Percentiles rank a stretch among this genome's conserved stretches.
Evolutionary conservation across 2,329 filamentous ascomycete genomes (phyloP).

Genomic region (Pyrenophora graminea): DNA sequence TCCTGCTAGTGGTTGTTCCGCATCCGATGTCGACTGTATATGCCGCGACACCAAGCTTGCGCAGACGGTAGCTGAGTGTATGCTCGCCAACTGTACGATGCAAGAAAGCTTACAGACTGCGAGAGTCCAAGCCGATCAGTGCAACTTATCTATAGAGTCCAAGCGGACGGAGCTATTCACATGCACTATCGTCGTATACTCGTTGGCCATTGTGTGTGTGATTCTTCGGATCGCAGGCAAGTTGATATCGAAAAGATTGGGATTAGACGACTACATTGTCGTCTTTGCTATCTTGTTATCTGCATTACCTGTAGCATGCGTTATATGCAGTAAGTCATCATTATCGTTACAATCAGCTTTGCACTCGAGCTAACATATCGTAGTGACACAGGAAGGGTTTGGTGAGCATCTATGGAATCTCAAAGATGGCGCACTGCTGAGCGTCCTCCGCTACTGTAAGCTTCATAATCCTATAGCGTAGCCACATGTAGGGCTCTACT

Average conservation of each 20-base stretch:
- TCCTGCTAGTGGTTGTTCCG: slow-evolving; percentile 17
- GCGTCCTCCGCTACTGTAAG: slow-evolving; percentile 19
- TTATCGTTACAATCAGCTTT: neutral
- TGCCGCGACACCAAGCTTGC: slow-evolving; percentile 16
- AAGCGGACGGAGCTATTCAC: slow-evolving; percentile 5
- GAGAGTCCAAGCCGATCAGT: slow-evolving; percentile 28
- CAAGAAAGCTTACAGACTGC: slow-evolving; percentile 22
- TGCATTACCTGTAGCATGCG: slow-evolving; percentile 23
- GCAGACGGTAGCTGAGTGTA: slow-evolving; percentile 13
- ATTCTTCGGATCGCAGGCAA: slow-evolving; percentile 19
- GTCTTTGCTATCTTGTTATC: slow-evolving; percentile 21
- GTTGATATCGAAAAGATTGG: slow-evolving; percentile 18
- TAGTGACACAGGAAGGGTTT: slow-evolving; percentile 31
- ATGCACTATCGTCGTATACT: slow-evolving; percentile 18
- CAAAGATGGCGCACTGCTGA: slow-evolving; percentile 11
- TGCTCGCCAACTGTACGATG: slow-evolving; percentile 32
- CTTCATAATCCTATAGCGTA: neutral
- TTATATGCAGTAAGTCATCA: slow-evolving; percentile 22
- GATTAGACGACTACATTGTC: slow-evolving; percentile 28
- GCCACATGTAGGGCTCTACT: neutral
- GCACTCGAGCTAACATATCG: slow-evolving; percentile 1
- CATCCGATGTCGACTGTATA: slow-evolving; percentile 23
- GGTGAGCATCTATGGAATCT: slow-evolving; percentile 30
- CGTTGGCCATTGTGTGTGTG: slow-evolving; percentile 19
- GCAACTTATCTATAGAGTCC: slow-evolving; percentile 23